Evolutionary conservation across 225 moss, liverwort and hornwort genomes (phyloP).

Genomic region (Thuidium tamariscinum): DNA sequence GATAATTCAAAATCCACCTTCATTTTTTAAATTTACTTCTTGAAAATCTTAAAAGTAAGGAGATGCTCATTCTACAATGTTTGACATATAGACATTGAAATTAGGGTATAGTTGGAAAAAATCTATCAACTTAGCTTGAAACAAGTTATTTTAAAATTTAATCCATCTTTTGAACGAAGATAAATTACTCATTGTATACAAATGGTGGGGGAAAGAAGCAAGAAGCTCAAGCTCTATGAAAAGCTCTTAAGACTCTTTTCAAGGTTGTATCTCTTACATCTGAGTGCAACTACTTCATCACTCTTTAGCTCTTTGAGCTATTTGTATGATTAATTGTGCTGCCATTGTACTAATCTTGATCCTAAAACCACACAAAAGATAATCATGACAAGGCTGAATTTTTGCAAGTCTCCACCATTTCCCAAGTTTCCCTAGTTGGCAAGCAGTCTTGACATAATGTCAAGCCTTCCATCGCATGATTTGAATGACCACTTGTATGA

Average conservation of each 20-base stretch:
- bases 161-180: not conserved
- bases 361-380: not conserved
- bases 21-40: not conserved
- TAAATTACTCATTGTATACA: not conserved
- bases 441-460: not conserved
- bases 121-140: not conserved
- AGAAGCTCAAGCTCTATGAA: not conserved
- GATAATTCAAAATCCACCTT: accelerated
- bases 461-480: not conserved
- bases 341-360: not conserved
- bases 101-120: not conserved
- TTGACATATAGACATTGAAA: not conserved
- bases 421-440: not conserved
- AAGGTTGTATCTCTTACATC: not conserved
- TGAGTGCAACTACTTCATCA: not conserved
- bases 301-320: not conserved
- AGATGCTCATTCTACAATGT: not conserved
- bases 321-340: not conserved
- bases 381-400: slow-evolving; percentile 9
- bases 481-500: slow-evolving; percentile 33
- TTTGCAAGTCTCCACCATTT: slow-evolving; percentile 9
- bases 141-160: too few relatives aligned
- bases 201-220: not conserved
- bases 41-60: accelerated
- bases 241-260: not conserved